Percentiles rank a stretch among this genome's conserved stretches.
Conservation (phyloP, 345 rosid species). For the Luvunga scandens region DNA sequence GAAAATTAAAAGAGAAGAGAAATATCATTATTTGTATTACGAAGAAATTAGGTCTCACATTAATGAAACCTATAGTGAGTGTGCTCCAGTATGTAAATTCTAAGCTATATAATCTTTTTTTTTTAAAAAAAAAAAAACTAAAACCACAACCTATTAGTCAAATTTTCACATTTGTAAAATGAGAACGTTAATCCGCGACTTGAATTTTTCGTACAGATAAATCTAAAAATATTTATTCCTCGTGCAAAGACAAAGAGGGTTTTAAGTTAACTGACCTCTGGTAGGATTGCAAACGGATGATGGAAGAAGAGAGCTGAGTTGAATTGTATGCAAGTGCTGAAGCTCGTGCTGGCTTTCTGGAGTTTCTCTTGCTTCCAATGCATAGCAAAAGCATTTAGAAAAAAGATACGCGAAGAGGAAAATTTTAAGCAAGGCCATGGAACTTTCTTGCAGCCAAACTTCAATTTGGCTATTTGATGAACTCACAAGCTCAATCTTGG, state of each 20-base stretch:
- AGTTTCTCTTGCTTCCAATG: constrained; percentile 21
- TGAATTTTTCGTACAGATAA: too few relatives aligned
- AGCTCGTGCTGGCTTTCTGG: not conserved
- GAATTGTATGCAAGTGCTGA: constrained; percentile 28
- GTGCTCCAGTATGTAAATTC: too few relatives aligned
- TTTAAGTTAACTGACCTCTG: constrained; percentile 26
- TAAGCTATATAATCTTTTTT: too few relatives aligned
- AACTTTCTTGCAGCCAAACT: too few relatives aligned
- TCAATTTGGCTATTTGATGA: not conserved
- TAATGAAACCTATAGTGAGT: too few relatives aligned
- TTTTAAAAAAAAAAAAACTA: too few relatives aligned
- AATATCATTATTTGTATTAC: too few relatives aligned
- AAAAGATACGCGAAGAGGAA: constrained; percentile 16
- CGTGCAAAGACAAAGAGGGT: not conserved
- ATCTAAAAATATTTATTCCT: not conserved
- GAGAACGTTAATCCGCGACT: too few relatives aligned
- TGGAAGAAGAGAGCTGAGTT: constrained; percentile 52
- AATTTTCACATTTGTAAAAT: too few relatives aligned
- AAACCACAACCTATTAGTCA: too few relatives aligned
- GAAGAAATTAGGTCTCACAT: too few relatives aligned
- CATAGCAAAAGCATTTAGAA: constrained; percentile 21
- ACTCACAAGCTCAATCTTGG: not conserved
- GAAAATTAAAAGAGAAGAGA: too few relatives aligned
- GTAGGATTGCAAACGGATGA: constrained; percentile 46
- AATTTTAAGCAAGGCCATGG: not conserved